These are phyloP conservation scores for Escallonia rubra DNA, from an alignment of 129 eudicot genomes.

Conservation along the genomic window DNA sequence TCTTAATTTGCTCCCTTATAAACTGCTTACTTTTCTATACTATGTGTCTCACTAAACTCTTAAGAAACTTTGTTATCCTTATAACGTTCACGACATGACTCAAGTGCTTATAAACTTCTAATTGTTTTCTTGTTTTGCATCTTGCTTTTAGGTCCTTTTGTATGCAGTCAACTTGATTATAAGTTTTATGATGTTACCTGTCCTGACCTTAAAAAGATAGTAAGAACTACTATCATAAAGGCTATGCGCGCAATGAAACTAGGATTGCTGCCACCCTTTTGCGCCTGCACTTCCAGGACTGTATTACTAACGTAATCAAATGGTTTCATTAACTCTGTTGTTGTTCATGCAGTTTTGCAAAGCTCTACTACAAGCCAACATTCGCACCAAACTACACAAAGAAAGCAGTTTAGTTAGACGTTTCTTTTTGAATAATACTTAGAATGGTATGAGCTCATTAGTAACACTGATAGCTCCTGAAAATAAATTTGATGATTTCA, in stretches of 20 bases:
- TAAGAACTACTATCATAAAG: constrained; percentile 49
- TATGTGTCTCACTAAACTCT: constrained; percentile 9
- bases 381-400: too few species aligned
- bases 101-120: constrained; percentile 6
- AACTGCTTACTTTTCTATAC: constrained; percentile 3
- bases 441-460: too few species aligned
- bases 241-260: constrained; percentile 68
- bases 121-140: constrained; percentile 21
- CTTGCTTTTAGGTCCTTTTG: constrained; percentile 38
- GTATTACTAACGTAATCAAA: constrained; percentile 61
- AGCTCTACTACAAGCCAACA: too few species aligned
- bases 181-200: constrained; percentile 49
- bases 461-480: too few species aligned
- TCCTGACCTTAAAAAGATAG: constrained; percentile 62
- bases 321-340: not conserved
- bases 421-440: too few species aligned
- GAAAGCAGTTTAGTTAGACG: too few species aligned
- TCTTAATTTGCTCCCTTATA: constrained; percentile 15
- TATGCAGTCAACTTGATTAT: constrained; percentile 56
- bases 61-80: not conserved
- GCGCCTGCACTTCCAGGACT: constrained; percentile 84
- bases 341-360: not conserved
- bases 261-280: constrained; percentile 79
- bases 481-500: too few species aligned
- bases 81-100: constrained; percentile 27